Conservation (phyloP, 148 eudicot species). For the Dianthus caryophyllus region DNA sequence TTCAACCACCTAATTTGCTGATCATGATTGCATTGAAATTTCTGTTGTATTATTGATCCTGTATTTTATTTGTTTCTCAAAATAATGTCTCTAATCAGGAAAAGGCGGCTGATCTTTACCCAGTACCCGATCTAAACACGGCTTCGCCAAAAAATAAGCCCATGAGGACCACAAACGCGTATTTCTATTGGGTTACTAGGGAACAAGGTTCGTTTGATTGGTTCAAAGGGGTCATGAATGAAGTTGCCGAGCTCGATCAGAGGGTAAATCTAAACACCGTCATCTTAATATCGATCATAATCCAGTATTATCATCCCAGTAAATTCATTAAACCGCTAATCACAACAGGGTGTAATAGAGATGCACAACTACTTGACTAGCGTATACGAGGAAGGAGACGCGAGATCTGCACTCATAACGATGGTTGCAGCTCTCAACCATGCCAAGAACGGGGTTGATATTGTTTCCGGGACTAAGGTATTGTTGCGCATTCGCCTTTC, state of each 20-base stretch:
- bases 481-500: background rate
- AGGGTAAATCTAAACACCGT: conserved; percentile 42
- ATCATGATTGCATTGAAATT: background rate
- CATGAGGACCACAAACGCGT: conserved; percentile 88
- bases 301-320: background rate
- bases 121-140: conserved; percentile 34
- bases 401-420: conserved; percentile 97
- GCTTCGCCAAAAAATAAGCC: conserved; percentile 51
- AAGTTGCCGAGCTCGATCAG: conserved; percentile 94
- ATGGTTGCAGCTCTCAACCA: conserved; percentile 99
- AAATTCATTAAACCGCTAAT: conserved; percentile 8
- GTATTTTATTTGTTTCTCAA: background rate
- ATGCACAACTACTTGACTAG: conserved; percentile 98
- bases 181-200: conserved; percentile 96
- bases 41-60: background rate
- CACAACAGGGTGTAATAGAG: conserved; percentile 80
- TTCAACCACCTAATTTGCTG: background rate
- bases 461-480: conserved; percentile 97
- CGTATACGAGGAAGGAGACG: conserved; percentile 98
- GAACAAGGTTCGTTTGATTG: conserved; percentile 99
- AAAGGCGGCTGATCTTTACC: conserved; percentile 41
- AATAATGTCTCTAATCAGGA: conserved; percentile 24
- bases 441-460: conserved; percentile 95
- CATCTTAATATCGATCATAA: background rate
- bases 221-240: conserved; percentile 99